Evolutionary conservation across 352 stramenopile species (phyloP).

Genomic region (Pelagophyceae sp.): DNA sequence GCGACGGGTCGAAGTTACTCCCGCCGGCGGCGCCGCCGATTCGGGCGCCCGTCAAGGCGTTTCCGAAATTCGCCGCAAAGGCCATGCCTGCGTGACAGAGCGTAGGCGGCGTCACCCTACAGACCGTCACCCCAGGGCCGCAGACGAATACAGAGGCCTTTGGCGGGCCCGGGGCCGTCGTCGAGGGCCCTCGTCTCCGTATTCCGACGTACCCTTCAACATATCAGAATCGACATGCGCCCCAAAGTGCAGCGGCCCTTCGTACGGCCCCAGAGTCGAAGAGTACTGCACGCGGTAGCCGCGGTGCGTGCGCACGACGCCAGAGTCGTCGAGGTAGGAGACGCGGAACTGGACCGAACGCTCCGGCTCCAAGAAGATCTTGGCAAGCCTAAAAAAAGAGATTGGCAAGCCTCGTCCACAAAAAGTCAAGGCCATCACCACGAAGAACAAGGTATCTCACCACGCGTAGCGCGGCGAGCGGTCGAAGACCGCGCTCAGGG

Average conservation of each 20-base stretch:
- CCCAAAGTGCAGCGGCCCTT: conserved; percentile 78
- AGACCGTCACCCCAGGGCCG: no score
- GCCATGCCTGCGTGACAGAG: no score
- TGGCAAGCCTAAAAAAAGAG: conserved; percentile 35
- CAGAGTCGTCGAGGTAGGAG: conserved; percentile 90
- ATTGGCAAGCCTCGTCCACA: not conserved
- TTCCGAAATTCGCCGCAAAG: conserved; percentile 91
- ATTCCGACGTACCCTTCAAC: no score
- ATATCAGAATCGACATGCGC: conserved; percentile 62
- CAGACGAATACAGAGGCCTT: no score
- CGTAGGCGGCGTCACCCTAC: no score
- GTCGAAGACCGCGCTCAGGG: conserved; percentile 46
- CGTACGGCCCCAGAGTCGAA: conserved; percentile 75
- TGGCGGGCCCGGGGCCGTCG: no score
- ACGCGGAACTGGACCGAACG: conserved; percentile 86
- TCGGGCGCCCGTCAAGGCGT: conserved; percentile 73
- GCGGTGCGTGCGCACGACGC: conserved; percentile 85
- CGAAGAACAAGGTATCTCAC: conserved; percentile 36
- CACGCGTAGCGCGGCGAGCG: conserved; percentile 39
- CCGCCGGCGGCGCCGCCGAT: conserved; percentile 57
- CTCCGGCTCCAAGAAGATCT: conserved; percentile 85
- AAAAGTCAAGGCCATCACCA: conserved; percentile 2
- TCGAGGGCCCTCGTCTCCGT: no score
- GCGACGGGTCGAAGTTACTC: conserved; percentile 88
- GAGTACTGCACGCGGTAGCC: conserved; percentile 95